phyloP scores from a whole-genome alignment of 805 yeast genomes.

The Yarrowia bubula region DNA sequence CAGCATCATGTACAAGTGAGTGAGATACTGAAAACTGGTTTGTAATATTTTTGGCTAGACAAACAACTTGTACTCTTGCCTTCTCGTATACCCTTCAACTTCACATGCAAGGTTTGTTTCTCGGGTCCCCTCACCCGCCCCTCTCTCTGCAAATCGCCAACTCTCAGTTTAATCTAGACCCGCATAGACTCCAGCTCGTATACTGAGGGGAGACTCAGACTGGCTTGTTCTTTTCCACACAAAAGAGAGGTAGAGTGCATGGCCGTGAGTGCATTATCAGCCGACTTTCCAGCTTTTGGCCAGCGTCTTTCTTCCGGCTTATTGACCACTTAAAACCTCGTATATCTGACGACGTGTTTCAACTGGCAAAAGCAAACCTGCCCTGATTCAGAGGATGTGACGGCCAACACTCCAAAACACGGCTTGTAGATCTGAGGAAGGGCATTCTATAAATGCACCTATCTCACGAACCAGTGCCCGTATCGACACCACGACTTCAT shows the following conservation, averaged over 20 bases:
- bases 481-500: too few relatives aligned
- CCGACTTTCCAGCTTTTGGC: neutral
- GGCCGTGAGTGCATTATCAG: neutral
- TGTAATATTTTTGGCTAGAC: too few relatives aligned
- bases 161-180: neutral
- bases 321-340: slow-evolving; percentile 3
- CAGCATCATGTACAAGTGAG: too few relatives aligned
- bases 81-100: neutral
- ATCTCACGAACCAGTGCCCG: too few relatives aligned
- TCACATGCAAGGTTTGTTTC: neutral
- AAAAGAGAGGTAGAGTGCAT: neutral
- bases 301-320: neutral
- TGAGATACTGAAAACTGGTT: too few relatives aligned
- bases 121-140: slow-evolving; percentile 1
- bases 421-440: neutral
- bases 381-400: neutral
- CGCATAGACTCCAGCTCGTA: neutral
- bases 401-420: neutral
- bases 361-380: slow-evolving; percentile 7
- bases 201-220: slow-evolving; percentile 14
- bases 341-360: slow-evolving; percentile 6
- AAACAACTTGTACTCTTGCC: too few relatives aligned
- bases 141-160: neutral
- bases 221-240: too few relatives aligned
- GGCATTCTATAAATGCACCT: too few relatives aligned